Conservation (phyloP, 495 filamentous ascomycete species). For the Aspergillus asperescens region DNA sequence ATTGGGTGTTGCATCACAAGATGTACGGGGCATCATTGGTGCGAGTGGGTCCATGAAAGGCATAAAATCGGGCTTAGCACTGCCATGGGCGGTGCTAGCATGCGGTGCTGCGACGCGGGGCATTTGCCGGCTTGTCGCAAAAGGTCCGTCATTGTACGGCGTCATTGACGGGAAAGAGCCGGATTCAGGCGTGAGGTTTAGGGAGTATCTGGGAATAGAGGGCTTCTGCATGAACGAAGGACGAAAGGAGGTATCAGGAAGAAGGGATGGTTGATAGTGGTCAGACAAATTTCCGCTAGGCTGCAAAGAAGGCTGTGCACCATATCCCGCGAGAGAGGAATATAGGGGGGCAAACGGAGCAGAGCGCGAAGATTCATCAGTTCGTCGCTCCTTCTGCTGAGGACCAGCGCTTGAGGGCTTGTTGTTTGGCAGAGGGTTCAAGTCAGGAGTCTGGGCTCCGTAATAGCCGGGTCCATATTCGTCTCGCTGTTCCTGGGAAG, state of each 20-base stretch:
- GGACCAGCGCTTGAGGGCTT: neutral
- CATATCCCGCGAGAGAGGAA: neutral
- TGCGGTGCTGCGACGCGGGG: neutral
- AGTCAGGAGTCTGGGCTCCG: neutral
- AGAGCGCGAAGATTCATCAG: neutral
- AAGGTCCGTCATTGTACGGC: constrained; percentile 18
- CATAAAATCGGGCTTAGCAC: neutral
- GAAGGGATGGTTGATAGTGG: neutral
- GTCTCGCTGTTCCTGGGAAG: neutral
- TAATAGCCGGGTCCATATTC: neutral
- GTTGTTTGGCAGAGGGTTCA: neutral
- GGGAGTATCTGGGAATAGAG: neutral
- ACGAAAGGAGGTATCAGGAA: neutral
- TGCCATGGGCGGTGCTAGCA: neutral
- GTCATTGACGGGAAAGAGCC: neutral
- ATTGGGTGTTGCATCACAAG: neutral
- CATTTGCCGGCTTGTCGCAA: constrained; percentile 1
- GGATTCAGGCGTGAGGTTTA: neutral
- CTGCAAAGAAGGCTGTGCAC: neutral
- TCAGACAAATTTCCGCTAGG: constrained; percentile 10
- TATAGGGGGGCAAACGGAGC: neutral
- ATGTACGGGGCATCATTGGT: constrained; percentile 5
- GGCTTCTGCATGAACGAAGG: neutral
- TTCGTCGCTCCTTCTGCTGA: neutral
- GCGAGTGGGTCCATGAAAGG: constrained; percentile 10